Evolutionary conservation across 306 rosid genomes (phyloP).

Genomic region (Luffa acutangula): DNA sequence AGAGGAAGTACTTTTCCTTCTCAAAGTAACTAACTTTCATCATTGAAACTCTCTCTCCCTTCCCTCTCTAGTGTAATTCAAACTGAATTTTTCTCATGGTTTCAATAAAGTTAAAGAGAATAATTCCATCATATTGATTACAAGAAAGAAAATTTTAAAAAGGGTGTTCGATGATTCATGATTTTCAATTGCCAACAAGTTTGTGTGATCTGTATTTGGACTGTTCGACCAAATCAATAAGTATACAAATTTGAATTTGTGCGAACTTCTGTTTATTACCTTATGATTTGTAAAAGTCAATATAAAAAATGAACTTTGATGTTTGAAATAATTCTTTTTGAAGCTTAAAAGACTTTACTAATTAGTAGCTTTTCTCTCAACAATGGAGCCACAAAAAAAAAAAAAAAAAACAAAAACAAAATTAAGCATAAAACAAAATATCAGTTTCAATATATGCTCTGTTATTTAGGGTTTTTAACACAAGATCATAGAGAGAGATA

Average conservation of each 20-base stretch:
- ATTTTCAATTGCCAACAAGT: background rate
- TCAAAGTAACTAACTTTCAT: background rate
- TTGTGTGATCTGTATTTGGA: background rate
- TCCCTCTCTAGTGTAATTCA: background rate
- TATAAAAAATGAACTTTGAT: background rate
- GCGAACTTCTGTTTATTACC: background rate
- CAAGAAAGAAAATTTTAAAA: background rate
- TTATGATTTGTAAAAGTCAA: background rate
- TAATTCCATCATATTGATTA: background rate
- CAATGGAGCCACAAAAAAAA: background rate
- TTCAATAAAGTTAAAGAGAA: background rate
- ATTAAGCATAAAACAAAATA: background rate
- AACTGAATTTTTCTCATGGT: background rate
- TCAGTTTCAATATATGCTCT: background rate
- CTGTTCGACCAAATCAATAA: background rate
- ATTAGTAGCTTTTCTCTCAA: background rate
- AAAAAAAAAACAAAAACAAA: background rate
- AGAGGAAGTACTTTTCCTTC: constrained; percentile 3
- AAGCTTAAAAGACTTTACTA: background rate
- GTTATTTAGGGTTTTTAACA: background rate
- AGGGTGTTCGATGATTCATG: background rate
- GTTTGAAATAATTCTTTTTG: background rate
- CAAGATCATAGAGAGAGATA: background rate
- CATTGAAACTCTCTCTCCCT: background rate
- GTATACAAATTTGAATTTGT: background rate